phyloP scores from a whole-genome alignment of 2,329 filamentous ascomycete species.

The Colletotrichum cuscutae region DNA sequence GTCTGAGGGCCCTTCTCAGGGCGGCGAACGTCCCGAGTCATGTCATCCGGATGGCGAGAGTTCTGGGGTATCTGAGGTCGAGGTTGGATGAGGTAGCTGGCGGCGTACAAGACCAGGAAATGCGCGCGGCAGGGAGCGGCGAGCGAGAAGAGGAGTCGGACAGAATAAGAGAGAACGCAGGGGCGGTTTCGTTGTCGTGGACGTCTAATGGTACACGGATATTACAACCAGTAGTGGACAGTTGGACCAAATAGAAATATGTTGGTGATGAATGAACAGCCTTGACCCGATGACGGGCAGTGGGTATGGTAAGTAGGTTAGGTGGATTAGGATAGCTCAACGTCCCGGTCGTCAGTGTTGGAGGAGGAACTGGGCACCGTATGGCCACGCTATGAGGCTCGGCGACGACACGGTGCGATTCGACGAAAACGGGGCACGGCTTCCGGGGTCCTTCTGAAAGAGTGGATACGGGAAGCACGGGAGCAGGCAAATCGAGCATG shows the following conservation, averaged over 20 bases:
- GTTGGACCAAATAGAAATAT: conserved; percentile 11
- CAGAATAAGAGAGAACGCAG: background rate
- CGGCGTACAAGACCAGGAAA: conserved; percentile 1
- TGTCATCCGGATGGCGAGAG: conserved; percentile 49
- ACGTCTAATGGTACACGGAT: conserved; percentile 14
- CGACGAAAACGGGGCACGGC: background rate
- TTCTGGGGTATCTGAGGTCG: conserved; percentile 21
- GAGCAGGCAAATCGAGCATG: conserved; percentile 26
- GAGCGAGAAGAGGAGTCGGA: background rate
- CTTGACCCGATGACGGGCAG: conserved; percentile 8
- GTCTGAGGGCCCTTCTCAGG: conserved; percentile 45
- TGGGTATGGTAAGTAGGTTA: conserved; percentile 3
- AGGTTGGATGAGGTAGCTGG: conserved; percentile 8
- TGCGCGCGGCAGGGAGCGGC: conserved; percentile 13
- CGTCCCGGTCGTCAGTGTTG: background rate
- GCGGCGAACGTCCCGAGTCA: conserved; percentile 59
- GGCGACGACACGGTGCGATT: conserved; percentile 23
- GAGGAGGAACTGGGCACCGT: conserved; percentile 21
- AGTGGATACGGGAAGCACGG: conserved; percentile 22
- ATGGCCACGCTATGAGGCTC: conserved; percentile 19
- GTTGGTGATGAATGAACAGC: conserved; percentile 14
- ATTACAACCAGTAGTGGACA: conserved; percentile 17
- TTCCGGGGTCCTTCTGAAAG: conserved; percentile 13
- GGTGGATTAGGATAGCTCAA: background rate
- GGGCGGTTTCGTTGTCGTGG: background rate